Conservation (phyloP, 2,329 filamentous ascomycete species). For the Ilyonectria destructans region DNA sequence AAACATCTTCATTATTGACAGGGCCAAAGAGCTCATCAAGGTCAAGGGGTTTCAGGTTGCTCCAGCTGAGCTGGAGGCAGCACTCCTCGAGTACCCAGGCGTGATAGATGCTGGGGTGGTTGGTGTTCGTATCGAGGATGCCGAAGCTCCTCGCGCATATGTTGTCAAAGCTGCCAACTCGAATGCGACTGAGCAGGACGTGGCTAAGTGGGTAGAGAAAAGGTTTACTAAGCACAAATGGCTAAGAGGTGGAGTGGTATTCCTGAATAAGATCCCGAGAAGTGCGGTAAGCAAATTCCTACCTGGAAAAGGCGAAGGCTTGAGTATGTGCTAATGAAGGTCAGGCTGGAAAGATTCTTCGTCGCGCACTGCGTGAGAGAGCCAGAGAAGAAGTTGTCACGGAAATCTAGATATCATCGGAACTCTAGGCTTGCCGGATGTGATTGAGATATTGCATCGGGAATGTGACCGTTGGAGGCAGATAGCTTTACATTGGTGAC, state of each 20-base stretch:
- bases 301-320: background rate
- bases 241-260: slow-evolving; percentile 73
- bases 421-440: too few species aligned
- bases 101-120: slow-evolving; percentile 82
- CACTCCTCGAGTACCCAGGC: slow-evolving; percentile 78
- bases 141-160: slow-evolving; percentile 75
- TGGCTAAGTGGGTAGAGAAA: slow-evolving; percentile 70
- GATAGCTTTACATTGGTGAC: too few species aligned
- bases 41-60: slow-evolving; percentile 84
- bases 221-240: slow-evolving; percentile 79
- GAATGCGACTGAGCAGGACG: slow-evolving; percentile 64
- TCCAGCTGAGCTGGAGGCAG: slow-evolving; percentile 82
- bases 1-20: slow-evolving; percentile 24
- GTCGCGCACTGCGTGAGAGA: background rate
- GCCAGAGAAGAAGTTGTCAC: too few species aligned
- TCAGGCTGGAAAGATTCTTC: background rate
- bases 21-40: too few species aligned
- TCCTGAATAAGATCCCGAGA: slow-evolving; percentile 79
- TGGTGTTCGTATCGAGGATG: slow-evolving; percentile 56
- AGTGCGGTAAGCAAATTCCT: slow-evolving; percentile 63
- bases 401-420: too few species aligned
- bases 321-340: background rate
- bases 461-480: too few species aligned
- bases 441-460: too few species aligned
- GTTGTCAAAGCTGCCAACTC: slow-evolving; percentile 65